Evolutionary conservation across 1,284 basidiomycete species (phyloP), one percentile per base, ranked within the genome.

Genomic region (Filobasidium uniguttulatum): DNA sequence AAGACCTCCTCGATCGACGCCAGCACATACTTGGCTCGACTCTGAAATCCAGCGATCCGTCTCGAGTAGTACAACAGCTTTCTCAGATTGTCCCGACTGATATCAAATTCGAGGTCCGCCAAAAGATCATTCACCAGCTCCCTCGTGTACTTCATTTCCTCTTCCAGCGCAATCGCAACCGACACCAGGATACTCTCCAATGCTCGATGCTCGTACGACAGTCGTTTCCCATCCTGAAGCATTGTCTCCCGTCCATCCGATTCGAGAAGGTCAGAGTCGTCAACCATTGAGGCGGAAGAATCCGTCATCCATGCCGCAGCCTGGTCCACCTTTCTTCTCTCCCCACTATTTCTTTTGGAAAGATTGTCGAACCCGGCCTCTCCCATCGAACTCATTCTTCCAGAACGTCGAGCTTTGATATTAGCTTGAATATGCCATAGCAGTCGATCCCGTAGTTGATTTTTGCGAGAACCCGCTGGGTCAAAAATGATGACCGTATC

Each of bases 401-500:
- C 48, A 22, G 25, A n/a, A 19, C 48, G 25, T 28, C 41, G 22
- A 15, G 51, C 58, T 26, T 58, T 59, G 25, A 66, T 53, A 58
- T 74, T 65, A 59, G 84, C 83, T 72, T 90, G 85, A 23, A 93
- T 73, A 63, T 91, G 86, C 64, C 85, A 87, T 50, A 90, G 72
- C 65, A 93, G 90, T 4, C 83, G 80, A 30, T 83, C 83, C 62
- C 89, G 85, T 1, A 90, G 75, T 53, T 82, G 76, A 7, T 83
- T 85, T 65, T 91, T 22, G 81, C 85, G 4, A 9, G 23, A 20
- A 12, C 86, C 87, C 61, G 81, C 86, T 1, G 83, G 82, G 62
- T 97, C 90, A 64, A 98, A 97, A 22, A 98, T 76, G 37, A 96
- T 75, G 35, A 97, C 87, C 33, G 83, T 76, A 64, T 96, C 87